Percentiles rank a stretch among this genome's conserved stretches.
Conservation (phyloP, 2,329 filamentous ascomycete genomes). For the Talaromyces funiculosus region DNA sequence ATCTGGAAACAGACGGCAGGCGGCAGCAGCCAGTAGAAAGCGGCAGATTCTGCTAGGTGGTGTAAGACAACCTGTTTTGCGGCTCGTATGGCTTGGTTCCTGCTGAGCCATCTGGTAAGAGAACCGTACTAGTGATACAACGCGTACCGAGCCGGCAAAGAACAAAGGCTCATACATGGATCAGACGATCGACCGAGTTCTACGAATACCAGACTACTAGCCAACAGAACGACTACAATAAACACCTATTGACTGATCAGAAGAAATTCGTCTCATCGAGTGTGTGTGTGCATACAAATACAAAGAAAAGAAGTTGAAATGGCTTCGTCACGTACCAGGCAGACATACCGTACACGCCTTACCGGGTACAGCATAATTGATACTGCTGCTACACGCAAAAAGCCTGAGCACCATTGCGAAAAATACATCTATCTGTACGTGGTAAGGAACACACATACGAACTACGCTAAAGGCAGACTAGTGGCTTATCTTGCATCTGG, state of each 20-base stretch:
- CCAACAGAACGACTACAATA: background rate
- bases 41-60: background rate
- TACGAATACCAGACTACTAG: background rate
- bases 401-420: background rate
- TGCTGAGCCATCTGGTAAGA: background rate
- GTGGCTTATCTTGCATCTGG: background rate
- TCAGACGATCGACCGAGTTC: background rate
- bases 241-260: background rate
- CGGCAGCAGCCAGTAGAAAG: conserved; percentile 6
- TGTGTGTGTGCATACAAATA: background rate
- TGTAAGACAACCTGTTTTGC: conserved; percentile 9
- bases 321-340: background rate
- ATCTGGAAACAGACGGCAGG: background rate
- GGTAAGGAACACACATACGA: background rate
- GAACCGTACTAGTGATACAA: background rate
- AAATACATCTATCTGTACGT: background rate
- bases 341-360: background rate
- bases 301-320: background rate
- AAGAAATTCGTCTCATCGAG: background rate
- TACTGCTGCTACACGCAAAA: background rate
- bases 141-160: background rate
- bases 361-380: background rate
- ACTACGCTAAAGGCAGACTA: background rate
- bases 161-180: background rate
- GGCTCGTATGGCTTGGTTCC: conserved; percentile 9